Percentiles rank a stretch among this genome's conserved stretches.
Evolutionary conservation across 495 filamentous ascomycete species (phyloP).

Genomic region (Bathelium albidoporum): DNA sequence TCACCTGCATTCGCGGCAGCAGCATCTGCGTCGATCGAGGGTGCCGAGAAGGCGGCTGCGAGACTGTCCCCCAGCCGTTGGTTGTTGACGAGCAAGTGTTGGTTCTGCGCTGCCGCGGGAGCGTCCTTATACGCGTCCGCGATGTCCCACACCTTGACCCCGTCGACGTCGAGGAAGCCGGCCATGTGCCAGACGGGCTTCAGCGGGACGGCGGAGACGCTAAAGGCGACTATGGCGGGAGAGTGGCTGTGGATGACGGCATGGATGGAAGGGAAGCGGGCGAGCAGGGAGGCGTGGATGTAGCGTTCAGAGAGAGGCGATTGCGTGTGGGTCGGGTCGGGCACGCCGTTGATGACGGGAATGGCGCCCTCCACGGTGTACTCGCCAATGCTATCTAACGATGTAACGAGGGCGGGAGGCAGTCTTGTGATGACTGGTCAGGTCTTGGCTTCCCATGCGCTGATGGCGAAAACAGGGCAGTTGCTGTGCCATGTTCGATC

Average conservation of each 20-base stretch:
- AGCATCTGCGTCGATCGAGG: neutral
- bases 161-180: neutral
- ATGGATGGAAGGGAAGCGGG: slow-evolving; percentile 12
- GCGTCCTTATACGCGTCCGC: neutral
- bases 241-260: slow-evolving; percentile 19
- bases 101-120: neutral
- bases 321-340: slow-evolving; percentile 4
- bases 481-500: neutral
- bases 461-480: neutral
- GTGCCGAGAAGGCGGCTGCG: neutral
- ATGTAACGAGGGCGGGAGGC: slow-evolving; percentile 25
- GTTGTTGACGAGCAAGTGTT: neutral
- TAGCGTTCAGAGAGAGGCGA: slow-evolving; percentile 25
- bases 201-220: slow-evolving; percentile 15
- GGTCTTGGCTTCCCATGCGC: neutral
- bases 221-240: slow-evolving; percentile 17
- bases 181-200: slow-evolving; percentile 13
- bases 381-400: slow-evolving; percentile 25
- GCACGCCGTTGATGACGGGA: slow-evolving; percentile 21
- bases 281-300: slow-evolving; percentile 21
- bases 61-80: neutral
- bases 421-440: slow-evolving; percentile 14
- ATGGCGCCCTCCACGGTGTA: slow-evolving; percentile 27
- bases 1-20: neutral
- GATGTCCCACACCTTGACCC: neutral